phyloP scores from a whole-genome alignment of 805 yeast species.

The Candida corydali region DNA sequence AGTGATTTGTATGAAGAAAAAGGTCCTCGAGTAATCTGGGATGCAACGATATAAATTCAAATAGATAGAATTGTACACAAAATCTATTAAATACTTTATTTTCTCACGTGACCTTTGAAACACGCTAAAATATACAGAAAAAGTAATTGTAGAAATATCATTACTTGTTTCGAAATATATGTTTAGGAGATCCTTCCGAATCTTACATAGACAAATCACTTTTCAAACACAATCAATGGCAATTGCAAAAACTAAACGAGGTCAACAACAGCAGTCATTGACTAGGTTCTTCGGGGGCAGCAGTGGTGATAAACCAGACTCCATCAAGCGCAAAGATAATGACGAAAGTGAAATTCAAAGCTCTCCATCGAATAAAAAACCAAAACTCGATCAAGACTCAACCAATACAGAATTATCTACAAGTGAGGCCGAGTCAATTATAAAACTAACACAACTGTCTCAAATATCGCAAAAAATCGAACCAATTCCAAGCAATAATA shows the following conservation, averaged over 20 bases:
- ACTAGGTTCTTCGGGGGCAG: conserved; percentile 26
- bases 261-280: conserved; percentile 29
- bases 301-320: neutral
- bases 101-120: conserved; percentile 1
- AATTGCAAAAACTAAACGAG: too few relatives aligned
- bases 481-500: conserved; percentile 13
- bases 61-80: too few relatives aligned
- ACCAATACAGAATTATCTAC: too few relatives aligned
- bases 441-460: conserved; percentile 6
- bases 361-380: conserved; percentile 4
- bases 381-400: neutral
- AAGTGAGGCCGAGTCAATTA: conserved; percentile 12
- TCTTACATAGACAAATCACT: neutral
- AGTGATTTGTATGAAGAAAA: conserved; percentile 67
- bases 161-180: neutral
- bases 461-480: conserved; percentile 1
- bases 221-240: neutral
- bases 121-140: neutral
- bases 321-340: conserved; percentile 1
- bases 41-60: conserved; percentile 24
- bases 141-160: neutral
- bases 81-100: neutral
- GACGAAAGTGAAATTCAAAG: too few relatives aligned
- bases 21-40: conserved; percentile 87
- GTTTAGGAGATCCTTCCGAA: neutral